phyloP scores from a whole-genome alignment of 495 filamentous ascomycete genomes.

The Penicillium simplicissimum region DNA sequence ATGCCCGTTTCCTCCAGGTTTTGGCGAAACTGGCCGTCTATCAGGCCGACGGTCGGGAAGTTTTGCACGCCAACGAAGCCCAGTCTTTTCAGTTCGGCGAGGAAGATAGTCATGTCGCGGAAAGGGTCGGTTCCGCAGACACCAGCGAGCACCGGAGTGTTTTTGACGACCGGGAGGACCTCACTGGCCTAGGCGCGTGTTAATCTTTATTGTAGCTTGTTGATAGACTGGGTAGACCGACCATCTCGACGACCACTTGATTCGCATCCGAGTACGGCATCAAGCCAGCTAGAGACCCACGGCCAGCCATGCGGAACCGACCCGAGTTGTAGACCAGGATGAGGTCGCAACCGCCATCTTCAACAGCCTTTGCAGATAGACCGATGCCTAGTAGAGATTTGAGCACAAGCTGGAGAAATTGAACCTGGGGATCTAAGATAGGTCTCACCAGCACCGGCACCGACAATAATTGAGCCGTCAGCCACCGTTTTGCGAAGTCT shows the following conservation, averaged over 20 bases:
- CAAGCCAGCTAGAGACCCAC: slow-evolving; percentile 67
- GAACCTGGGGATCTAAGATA: neutral
- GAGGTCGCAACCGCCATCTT: slow-evolving; percentile 65
- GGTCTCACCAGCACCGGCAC: slow-evolving; percentile 61
- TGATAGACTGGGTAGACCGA: slow-evolving; percentile 16
- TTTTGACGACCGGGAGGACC: slow-evolving; percentile 58
- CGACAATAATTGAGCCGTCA: slow-evolving; percentile 58
- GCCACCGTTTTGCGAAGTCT: slow-evolving; percentile 53
- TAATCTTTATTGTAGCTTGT: neutral
- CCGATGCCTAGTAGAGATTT: slow-evolving; percentile 53
- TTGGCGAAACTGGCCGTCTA: slow-evolving; percentile 64
- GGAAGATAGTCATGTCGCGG: slow-evolving; percentile 57
- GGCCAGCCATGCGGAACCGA: slow-evolving; percentile 71
- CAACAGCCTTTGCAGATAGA: slow-evolving; percentile 68
- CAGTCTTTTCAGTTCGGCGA: slow-evolving; percentile 54
- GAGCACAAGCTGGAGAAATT: neutral
- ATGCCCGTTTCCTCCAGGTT: slow-evolving; percentile 73
- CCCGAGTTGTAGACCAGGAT: slow-evolving; percentile 75
- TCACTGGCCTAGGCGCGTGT: slow-evolving; percentile 46
- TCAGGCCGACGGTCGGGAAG: slow-evolving; percentile 70
- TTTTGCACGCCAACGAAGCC: slow-evolving; percentile 72
- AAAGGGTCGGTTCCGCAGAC: slow-evolving; percentile 70
- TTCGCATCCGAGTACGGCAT: slow-evolving; percentile 76
- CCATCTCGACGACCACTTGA: slow-evolving; percentile 68
- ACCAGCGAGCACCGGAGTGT: slow-evolving; percentile 64